phyloP scores from a whole-genome alignment of 140 eudicot species.

The Oenanthe javanica region DNA sequence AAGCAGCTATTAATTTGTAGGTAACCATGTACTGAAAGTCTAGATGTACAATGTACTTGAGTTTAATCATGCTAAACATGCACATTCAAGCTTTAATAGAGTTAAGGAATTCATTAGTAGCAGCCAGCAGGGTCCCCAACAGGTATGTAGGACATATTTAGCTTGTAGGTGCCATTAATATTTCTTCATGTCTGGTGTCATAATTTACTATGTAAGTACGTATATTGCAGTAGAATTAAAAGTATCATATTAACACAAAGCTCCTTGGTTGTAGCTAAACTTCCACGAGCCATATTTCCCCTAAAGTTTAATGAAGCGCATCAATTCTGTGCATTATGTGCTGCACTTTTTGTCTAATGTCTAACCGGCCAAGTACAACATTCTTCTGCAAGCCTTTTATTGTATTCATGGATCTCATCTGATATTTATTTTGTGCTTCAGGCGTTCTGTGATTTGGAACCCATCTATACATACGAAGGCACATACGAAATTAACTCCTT shows the following conservation, averaged over 20 bases:
- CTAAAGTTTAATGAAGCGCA: neutral
- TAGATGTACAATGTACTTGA: neutral
- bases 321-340: too few species aligned
- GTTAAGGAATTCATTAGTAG: neutral
- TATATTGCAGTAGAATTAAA: neutral
- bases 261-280: neutral
- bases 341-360: too few species aligned
- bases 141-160: neutral
- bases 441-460: constrained; percentile 99
- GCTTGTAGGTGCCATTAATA: too few species aligned
- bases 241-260: neutral
- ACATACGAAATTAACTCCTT: constrained; percentile 92
- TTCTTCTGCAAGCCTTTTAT: neutral
- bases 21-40: neutral
- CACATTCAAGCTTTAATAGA: neutral
- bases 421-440: constrained; percentile 16
- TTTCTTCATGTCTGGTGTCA: neutral
- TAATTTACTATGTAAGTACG: neutral
- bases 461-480: constrained; percentile 93
- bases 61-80: neutral
- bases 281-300: neutral
- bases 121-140: neutral
- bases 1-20: neutral
- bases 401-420: neutral
- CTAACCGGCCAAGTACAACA: neutral